A percentile compares a stretch with the other conserved stretches of the same genome.
These are phyloP conservation scores for Arthrinium puccinioides DNA, from an alignment of 2,329 filamentous ascomycete species.

Conservation along the genomic window DNA sequence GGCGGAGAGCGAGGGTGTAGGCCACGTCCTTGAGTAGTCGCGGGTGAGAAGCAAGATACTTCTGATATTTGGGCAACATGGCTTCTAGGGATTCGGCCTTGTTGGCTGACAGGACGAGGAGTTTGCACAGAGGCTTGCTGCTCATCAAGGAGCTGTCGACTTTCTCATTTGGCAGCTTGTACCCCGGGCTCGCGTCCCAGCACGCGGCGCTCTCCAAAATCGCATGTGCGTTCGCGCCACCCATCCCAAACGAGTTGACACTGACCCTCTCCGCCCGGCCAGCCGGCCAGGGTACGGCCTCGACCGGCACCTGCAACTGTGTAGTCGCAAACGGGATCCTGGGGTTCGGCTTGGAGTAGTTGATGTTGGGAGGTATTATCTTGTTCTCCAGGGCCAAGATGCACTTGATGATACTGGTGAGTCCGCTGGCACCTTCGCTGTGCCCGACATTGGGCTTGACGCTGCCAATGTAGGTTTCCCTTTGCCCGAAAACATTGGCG, in stretches of 20 bases:
- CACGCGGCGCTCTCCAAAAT: no score
- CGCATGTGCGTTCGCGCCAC: conserved; percentile 17
- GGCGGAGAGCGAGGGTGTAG: conserved; percentile 21
- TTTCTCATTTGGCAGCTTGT: background rate
- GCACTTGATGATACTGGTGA: conserved; percentile 12
- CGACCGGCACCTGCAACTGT: conserved; percentile 9
- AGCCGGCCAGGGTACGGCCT: conserved; percentile 10
- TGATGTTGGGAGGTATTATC: conserved; percentile 8
- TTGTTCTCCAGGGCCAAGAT: conserved; percentile 7
- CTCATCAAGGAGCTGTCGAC: no score
- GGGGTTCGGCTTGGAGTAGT: conserved; percentile 7
- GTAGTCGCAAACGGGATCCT: conserved; percentile 1
- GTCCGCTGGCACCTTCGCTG: conserved; percentile 11
- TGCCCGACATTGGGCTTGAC: conserved; percentile 14
- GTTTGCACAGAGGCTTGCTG: no score
- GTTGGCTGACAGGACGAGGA: conserved; percentile 15
- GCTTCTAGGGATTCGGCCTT: conserved; percentile 12
- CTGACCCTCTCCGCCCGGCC: conserved; percentile 14
- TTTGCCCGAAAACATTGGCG: conserved; percentile 13
- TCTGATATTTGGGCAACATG: no score
- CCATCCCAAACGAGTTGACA: conserved; percentile 27
- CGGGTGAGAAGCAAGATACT: no score
- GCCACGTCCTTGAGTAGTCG: conserved; percentile 18
- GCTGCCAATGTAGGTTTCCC: conserved; percentile 14
- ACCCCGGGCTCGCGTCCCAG: no score